These are phyloP conservation scores for Amphirosellinia nigrospora DNA, from an alignment of 495 filamentous ascomycete genomes.

Conservation along the genomic window DNA sequence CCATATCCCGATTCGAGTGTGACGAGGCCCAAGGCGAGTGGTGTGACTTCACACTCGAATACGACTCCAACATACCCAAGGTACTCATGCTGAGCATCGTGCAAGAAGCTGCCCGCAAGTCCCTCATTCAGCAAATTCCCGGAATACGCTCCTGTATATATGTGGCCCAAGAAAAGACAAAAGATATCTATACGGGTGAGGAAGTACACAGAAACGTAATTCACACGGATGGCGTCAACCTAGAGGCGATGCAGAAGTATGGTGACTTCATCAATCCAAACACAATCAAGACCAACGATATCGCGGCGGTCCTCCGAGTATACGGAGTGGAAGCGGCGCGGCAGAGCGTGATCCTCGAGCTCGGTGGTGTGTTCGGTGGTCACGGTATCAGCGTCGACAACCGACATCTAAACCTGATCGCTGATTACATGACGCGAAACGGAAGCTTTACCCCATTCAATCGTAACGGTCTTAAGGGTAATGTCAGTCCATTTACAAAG, in stretches of 20 bases:
- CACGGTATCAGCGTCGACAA: slow-evolving; percentile 95
- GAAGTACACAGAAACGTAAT: slow-evolving; percentile 62
- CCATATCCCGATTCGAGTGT: slow-evolving; percentile 79
- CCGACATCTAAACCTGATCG: slow-evolving; percentile 93
- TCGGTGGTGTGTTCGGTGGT: slow-evolving; percentile 82
- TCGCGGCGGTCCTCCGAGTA: slow-evolving; percentile 76
- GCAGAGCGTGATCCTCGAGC: slow-evolving; percentile 82
- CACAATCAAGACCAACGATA: slow-evolving; percentile 88
- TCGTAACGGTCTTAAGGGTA: slow-evolving; percentile 81
- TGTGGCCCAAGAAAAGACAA: slow-evolving; percentile 66
- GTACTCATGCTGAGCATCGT: slow-evolving; percentile 90
- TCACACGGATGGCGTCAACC: slow-evolving; percentile 83
- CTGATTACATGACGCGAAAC: slow-evolving; percentile 91
- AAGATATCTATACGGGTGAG: slow-evolving; percentile 54
- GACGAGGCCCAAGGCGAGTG: slow-evolving; percentile 74
- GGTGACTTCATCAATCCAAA: slow-evolving; percentile 86
- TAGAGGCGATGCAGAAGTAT: slow-evolving; percentile 87
- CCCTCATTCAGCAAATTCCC: slow-evolving; percentile 86
- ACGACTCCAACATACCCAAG: slow-evolving; percentile 81
- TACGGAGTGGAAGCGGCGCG: slow-evolving; percentile 96
- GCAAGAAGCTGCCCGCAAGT: slow-evolving; percentile 72
- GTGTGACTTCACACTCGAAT: slow-evolving; percentile 84
- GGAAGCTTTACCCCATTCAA: slow-evolving; percentile 91
- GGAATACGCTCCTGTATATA: slow-evolving; percentile 74
- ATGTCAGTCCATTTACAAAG: slow-evolving; percentile 89